Base-by-base conservation (phyloP, 2,329 filamentous ascomycete genomes). In the Microdochium nivale region DNA sequence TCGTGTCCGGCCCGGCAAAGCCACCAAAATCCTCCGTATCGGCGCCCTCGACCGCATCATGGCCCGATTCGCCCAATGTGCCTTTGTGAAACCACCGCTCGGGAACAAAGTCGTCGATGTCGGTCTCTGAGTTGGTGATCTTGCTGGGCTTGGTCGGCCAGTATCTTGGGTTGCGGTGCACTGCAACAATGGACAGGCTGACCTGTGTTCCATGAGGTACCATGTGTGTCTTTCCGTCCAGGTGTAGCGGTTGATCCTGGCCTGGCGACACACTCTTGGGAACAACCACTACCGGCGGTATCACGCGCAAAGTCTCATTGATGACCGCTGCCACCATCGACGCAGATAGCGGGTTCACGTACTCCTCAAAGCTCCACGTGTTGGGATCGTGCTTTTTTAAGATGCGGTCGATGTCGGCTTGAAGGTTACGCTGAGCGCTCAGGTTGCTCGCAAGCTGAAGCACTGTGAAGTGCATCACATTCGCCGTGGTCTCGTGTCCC, bases 401-500 rank as follows among this genome's bases (percentile, higher is more conserved):
- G 10, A 88, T 78, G 14, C 70, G 68, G 62, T 90, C 83, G 25
- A 94, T 68, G 54, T 90, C 87, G 46, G 74, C 70, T 59, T 92
- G 88, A 3, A 92, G 67, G 7, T 73, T 73, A 24, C 79, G 76
- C 62, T 94, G 88, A 1, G 78, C 78, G 1, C 71, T 67, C 5
- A 81, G 81, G 59, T 84, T 77, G 59, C 81, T 78, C 14, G 87
- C 88, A 5, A 92, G 76, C 58, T 82, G 77, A 33, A 89, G 63
- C 3, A 90, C 67, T 2, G 82, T 76, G 63, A 88, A 90, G 67
- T 91, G 85, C 37, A 90, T 73, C 3, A 80, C 78, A 65, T 88
- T 89, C 48, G 87, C 87, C 2, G 87, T 87, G 1, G 88, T 91
- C 67, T 94, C 88, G 66, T 94, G 87, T 13, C 88, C 88, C 0